Base-by-base conservation (phyloP, 352 stramenopile genomes). In the Pythium dissotocum region DNA sequence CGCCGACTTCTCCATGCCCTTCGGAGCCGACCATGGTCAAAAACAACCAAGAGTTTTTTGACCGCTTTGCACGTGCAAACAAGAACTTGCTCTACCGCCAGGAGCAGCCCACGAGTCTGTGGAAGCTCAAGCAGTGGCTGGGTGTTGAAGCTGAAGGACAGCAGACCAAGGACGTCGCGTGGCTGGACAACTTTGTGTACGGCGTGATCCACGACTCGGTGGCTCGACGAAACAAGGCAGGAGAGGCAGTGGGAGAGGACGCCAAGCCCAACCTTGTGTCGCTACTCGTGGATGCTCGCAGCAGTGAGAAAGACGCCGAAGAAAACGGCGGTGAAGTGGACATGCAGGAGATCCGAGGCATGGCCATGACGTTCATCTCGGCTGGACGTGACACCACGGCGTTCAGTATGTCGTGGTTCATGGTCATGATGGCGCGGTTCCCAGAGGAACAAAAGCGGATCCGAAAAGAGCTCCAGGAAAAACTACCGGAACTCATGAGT, bases 381-480 rank as follows among this genome's bases (percentile, higher is more conserved):
- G 85, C 85, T 61, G 88, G 88, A n/a, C 67, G 82, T 9, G 87
- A 93, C 62, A 95, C 88, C 1, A 95, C 87, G 2, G 78, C 85
- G 9, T 80, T 75, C 30, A 81, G 76, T 0, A 77, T 96, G 54
- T 76, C 75, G 24, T 95, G 82, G 82, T 79, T 92, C 18, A 71
- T 95, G 12, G 63, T 91, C 35, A 88, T 93, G 76, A 59, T 96
- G 48, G 82, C 80, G 30, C 81, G 73, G 10, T 77, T 86, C 36
- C 85, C 82, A 1, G 26, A 74, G 16, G 81, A 86, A 32, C 55
- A 79, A 52, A 16, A 58, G 28, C 79, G 76, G 21, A 79, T 91
- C 21, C 71, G 76, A 26, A 65, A 75, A 4, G 85, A 92, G 56
- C 58, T 90, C 2, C 38, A 60, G 14, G 51, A 54, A 4, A 68